A percentile compares a stretch with the other conserved stretches of the same genome.
These are phyloP conservation scores for Psidium guajava DNA, from an alignment of 345 rosid species.

Conservation along the genomic window DNA sequence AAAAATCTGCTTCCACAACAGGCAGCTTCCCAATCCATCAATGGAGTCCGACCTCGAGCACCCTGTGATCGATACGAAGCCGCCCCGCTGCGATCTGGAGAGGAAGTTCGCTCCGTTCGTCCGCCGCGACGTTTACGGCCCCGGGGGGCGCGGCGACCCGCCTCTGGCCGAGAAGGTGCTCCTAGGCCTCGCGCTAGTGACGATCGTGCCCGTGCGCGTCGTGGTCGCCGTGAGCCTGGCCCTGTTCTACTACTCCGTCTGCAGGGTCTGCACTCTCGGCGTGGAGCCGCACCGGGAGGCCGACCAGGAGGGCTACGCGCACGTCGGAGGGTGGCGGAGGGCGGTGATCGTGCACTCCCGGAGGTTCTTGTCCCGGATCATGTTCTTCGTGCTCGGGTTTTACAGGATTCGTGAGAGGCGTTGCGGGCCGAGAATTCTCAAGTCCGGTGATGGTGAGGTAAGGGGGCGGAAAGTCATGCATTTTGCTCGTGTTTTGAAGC, in stretches of 20 bases:
- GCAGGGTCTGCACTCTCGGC: conserved; percentile 66
- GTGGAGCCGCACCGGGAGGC: conserved; percentile 10
- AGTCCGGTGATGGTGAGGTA: neutral
- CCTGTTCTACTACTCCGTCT: conserved; percentile 54
- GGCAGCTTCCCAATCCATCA: conserved; percentile 16
- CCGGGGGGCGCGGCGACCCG: conserved; percentile 68
- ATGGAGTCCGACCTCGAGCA: conserved; percentile 56
- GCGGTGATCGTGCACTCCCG: conserved; percentile 49
- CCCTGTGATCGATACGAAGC: conserved; percentile 19
- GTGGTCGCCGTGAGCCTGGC: conserved; percentile 31
- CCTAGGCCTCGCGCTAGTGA: conserved; percentile 43
- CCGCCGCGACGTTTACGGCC: conserved; percentile 70
- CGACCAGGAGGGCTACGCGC: conserved; percentile 84
- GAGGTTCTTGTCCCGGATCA: conserved; percentile 44
- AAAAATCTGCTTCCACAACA: neutral
- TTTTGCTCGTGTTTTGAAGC: neutral
- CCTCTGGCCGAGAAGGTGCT: conserved; percentile 55
- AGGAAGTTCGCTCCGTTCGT: conserved; percentile 67
- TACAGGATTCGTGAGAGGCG: conserved; percentile 60
- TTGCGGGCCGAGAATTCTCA: neutral
- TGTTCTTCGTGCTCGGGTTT: conserved; percentile 79
- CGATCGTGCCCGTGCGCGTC: conserved; percentile 60
- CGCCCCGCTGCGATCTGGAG: conserved; percentile 46
- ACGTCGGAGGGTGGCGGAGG: conserved; percentile 81
- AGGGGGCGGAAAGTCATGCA: neutral